Evolutionary conservation across 2,329 filamentous ascomycete genomes (phyloP).

Genomic region (Fusarium decemcellulare): DNA sequence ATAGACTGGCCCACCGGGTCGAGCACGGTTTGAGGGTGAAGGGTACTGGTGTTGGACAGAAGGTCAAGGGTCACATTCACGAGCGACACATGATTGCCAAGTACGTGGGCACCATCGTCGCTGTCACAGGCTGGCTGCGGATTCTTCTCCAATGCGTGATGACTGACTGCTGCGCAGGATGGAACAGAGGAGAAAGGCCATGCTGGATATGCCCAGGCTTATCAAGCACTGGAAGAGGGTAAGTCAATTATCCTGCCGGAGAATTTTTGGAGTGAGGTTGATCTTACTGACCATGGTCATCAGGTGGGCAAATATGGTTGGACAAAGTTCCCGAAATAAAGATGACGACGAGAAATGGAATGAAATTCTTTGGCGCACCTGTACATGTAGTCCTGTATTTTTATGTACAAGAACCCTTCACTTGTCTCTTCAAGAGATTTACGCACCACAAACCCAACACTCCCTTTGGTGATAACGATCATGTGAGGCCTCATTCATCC

Average conservation of each 20-base stretch:
- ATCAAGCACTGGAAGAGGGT: constrained; percentile 96
- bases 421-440: constrained; percentile 27
- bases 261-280: background rate
- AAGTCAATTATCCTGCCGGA: constrained; percentile 30
- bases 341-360: constrained; percentile 34
- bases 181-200: constrained; percentile 90
- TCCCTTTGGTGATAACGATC: constrained; percentile 7
- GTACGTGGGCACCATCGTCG: constrained; percentile 59
- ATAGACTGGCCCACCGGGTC: constrained; percentile 78
- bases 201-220: constrained; percentile 94
- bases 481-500: too few relatives aligned
- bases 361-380: constrained; percentile 39
- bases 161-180: constrained; percentile 66
- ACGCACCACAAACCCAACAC: constrained; percentile 1
- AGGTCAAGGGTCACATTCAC: constrained; percentile 95
- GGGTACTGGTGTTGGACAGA: constrained; percentile 92
- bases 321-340: constrained; percentile 71
- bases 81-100: constrained; percentile 87
- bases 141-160: constrained; percentile 1
- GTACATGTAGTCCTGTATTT: constrained; percentile 54
- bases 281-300: constrained; percentile 51
- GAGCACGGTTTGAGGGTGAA: constrained; percentile 88
- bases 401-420: constrained; percentile 46
- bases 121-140: background rate
- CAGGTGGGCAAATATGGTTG: constrained; percentile 70